Conservation (phyloP, 2,329 filamentous ascomycete genomes). For the Diplodia sapinea region DNA sequence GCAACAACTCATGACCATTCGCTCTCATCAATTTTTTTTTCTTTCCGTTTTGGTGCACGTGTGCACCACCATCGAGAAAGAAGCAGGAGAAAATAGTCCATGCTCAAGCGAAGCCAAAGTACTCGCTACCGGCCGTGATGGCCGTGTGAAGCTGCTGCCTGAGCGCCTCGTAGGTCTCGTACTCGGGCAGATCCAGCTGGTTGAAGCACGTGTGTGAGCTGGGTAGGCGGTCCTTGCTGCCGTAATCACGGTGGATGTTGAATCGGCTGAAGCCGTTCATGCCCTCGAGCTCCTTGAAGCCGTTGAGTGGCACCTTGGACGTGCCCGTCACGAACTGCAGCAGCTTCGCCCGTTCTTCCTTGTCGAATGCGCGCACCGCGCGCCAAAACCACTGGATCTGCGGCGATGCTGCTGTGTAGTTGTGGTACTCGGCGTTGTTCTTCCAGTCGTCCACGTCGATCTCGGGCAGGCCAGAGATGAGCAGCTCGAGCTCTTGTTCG, state of each 20-base stretch:
- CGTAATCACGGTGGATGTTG: conserved; percentile 98
- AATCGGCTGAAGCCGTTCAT: conserved; percentile 99
- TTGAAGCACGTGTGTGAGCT: conserved; percentile 99
- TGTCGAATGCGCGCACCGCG: conserved; percentile 94
- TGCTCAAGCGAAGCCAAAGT: conserved; percentile 89
- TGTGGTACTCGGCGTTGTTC: conserved; percentile 98
- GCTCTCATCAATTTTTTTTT: conserved; percentile 1
- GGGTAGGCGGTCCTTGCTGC: conserved; percentile 91
- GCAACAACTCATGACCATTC: conserved; percentile 12
- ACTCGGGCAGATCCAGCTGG: conserved; percentile 97
- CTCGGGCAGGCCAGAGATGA: conserved; percentile 95
- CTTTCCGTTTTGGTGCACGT: conserved; percentile 5
- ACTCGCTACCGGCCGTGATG: conserved; percentile 97
- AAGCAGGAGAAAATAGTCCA: background rate
- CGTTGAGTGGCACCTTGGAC: conserved; percentile 96
- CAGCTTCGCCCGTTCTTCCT: conserved; percentile 96
- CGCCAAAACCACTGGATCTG: conserved; percentile 99
- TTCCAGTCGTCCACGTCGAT: conserved; percentile 99
- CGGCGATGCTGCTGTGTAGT: conserved; percentile 90
- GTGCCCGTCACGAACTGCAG: conserved; percentile 98
- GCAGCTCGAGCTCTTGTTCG: conserved; percentile 93
- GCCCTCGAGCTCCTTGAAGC: conserved; percentile 97
- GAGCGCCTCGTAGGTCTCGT: conserved; percentile 92
- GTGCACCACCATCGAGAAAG: background rate
- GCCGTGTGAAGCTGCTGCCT: conserved; percentile 89